Conservation (phyloP, 1,139 yeast genomes). For the Blastobotrys aristatus region DNA sequence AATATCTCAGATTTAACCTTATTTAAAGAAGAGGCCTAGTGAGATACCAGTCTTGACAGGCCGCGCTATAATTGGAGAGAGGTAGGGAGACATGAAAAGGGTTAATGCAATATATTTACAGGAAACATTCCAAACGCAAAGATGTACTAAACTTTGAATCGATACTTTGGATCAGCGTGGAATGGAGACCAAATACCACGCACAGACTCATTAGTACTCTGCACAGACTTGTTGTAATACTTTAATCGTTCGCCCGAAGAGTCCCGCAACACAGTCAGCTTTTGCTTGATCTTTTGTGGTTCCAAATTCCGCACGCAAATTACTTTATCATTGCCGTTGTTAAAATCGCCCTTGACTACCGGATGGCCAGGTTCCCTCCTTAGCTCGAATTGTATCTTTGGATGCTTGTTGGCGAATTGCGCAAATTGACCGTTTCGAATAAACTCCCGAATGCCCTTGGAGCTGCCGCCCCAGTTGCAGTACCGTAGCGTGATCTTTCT, state of each 20-base stretch:
- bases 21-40: too few species aligned
- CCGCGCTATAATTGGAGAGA: too few species aligned
- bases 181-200: constrained; percentile 98
- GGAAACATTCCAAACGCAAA: too few species aligned
- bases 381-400: constrained; percentile 68
- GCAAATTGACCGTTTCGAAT: constrained; percentile 35
- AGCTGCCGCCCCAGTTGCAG: constrained; percentile 96
- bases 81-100: too few species aligned
- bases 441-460: constrained; percentile 54
- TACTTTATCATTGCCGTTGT: constrained; percentile 42
- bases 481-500: constrained; percentile 65
- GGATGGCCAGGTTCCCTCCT: constrained; percentile 80
- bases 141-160: constrained; percentile 54
- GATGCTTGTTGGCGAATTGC: constrained; percentile 52
- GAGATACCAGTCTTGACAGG: too few species aligned
- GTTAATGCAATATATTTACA: too few species aligned
- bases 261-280: constrained; percentile 50
- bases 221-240: constrained; percentile 68
- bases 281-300: constrained; percentile 48
- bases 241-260: constrained; percentile 55
- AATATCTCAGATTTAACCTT: too few species aligned
- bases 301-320: constrained; percentile 61
- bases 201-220: constrained; percentile 73
- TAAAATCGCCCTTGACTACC: constrained; percentile 62
- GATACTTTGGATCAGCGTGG: constrained; percentile 64